A percentile compares a stretch with the other conserved stretches of the same genome.
Evolutionary conservation across 495 filamentous ascomycete species (phyloP).

Genomic region (Penicillium ochrochloron): DNA sequence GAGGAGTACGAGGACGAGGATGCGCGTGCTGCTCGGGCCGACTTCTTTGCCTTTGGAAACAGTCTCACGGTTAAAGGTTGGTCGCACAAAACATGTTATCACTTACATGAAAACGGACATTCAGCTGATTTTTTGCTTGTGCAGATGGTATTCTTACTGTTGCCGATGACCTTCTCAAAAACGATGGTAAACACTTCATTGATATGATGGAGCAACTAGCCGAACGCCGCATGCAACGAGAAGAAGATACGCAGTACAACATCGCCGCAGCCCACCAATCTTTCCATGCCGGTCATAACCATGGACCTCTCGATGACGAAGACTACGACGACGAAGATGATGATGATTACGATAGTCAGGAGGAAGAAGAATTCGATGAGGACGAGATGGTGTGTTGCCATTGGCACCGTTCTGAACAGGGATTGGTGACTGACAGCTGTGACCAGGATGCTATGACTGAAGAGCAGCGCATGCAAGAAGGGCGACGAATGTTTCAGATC

Average conservation of each 20-base stretch:
- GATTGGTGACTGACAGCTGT: conserved; percentile 36
- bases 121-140: conserved; percentile 40
- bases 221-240: conserved; percentile 93
- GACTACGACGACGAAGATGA: conserved; percentile 79
- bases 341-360: conserved; percentile 86
- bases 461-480: conserved; percentile 98
- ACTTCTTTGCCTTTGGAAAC: conserved; percentile 97
- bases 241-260: conserved; percentile 82
- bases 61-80: conserved; percentile 96
- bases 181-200: conserved; percentile 99
- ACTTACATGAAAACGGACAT: conserved; percentile 26
- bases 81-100: conserved; percentile 28
- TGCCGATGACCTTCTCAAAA: conserved; percentile 96
- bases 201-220: conserved; percentile 99
- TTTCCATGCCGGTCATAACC: conserved; percentile 66
- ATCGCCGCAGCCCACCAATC: conserved; percentile 62
- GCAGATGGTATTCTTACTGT: conserved; percentile 97
- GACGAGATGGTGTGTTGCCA: conserved; percentile 71
- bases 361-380: conserved; percentile 84
- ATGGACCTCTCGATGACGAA: conserved; percentile 72
- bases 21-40: conserved; percentile 59
- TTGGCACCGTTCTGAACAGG: conserved; percentile 6
- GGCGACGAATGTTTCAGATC: conserved; percentile 98
- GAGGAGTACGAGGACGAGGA: conserved; percentile 59
- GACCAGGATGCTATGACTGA: conserved; percentile 92